Evolutionary conservation across 768 basidiomycete species (phyloP), one percentile per base, ranked within the genome.

Genomic region (Amylocystis lapponica): DNA sequence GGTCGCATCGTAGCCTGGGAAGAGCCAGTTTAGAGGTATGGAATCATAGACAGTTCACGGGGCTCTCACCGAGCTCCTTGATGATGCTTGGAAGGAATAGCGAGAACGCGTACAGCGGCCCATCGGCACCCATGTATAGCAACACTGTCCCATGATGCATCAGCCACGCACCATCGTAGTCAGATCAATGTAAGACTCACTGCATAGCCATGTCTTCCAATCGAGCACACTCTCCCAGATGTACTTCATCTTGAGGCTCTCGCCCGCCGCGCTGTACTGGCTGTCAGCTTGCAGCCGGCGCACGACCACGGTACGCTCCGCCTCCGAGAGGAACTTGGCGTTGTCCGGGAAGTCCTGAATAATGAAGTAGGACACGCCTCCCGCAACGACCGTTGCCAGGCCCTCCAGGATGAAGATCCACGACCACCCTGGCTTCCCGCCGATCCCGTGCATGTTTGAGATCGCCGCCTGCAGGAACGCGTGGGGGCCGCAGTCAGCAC

Each of bases 311-410:
- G 78, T 79, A 25, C 82, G 69, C 61, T 89, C 86, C 3, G 65
- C 72, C 51, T 84, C 81, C n/a, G 71, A 73, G 5, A 89, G 68
- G 66, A 88, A 89, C 50, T 74, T 83, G 22, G 86, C 86, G 1
- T 78, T 83, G 52, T 89, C 84, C 4, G 87, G 86, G 64, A 89
- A 89, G 57, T 89, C 86, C 53, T 86, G 79, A 45, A 89, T 76
- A 55, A 89, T 76, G 72, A 75, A 89, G 65, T 79, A 88, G 2
- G 84, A 86, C 10, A 68, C 57, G 20, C 59, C 57, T 8, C 81
- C 83, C 7, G 81, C 82, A n/a, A 86, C 12, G 17, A 87, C 68
- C 1, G 86, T 87, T 10, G 64, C 65, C 27, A 87, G 62, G 14
- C 85, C 86, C 55, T 86, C 81, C 11, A 86, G 48, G 43, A 86